Evolutionary conservation across 2,329 filamentous ascomycete genomes (phyloP).

Genomic region (Ceratocystis cubensis): DNA sequence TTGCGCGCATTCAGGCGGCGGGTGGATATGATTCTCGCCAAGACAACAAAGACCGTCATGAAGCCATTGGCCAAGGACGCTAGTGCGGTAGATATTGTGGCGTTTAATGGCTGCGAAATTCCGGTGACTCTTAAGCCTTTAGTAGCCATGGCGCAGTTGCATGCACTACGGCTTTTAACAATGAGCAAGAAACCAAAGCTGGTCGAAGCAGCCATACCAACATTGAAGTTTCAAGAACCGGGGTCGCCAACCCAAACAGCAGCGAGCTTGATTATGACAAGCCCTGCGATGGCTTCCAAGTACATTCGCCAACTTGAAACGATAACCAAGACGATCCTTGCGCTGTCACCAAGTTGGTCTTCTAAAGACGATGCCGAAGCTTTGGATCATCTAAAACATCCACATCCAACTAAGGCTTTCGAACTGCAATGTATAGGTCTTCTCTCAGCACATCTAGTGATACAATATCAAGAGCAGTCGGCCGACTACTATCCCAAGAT

Average conservation of each 20-base stretch:
- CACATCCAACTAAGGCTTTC: constrained; percentile 45
- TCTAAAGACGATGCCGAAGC: constrained; percentile 47
- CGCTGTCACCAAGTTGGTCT: constrained; percentile 55
- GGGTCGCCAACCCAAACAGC: constrained; percentile 17
- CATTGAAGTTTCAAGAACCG: constrained; percentile 38
- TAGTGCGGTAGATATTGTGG: constrained; percentile 41
- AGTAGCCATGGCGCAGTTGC: constrained; percentile 51
- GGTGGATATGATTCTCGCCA: constrained; percentile 34
- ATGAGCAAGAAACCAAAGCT: constrained; percentile 46
- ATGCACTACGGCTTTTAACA: constrained; percentile 51
- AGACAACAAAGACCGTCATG: constrained; percentile 27
- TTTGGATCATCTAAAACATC: constrained; percentile 40
- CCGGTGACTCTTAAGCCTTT: constrained; percentile 38
- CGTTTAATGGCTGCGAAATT: constrained; percentile 40
- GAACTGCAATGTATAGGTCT: constrained; percentile 54
- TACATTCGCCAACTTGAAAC: constrained; percentile 53
- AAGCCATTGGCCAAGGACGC: constrained; percentile 25
- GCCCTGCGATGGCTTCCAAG: constrained; percentile 39
- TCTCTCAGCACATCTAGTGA: constrained; percentile 18
- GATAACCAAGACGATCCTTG: constrained; percentile 51
- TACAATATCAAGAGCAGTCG: constrained; percentile 16
- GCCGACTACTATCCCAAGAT: constrained; percentile 19
- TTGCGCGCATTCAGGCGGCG: constrained; percentile 52
- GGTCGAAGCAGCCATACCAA: constrained; percentile 44
- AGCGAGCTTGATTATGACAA: constrained; percentile 12